A percentile compares a stretch with the other conserved stretches of the same genome.
phyloP scores from a whole-genome alignment of 2,329 filamentous ascomycete species.

The Sporothrix luriei region DNA sequence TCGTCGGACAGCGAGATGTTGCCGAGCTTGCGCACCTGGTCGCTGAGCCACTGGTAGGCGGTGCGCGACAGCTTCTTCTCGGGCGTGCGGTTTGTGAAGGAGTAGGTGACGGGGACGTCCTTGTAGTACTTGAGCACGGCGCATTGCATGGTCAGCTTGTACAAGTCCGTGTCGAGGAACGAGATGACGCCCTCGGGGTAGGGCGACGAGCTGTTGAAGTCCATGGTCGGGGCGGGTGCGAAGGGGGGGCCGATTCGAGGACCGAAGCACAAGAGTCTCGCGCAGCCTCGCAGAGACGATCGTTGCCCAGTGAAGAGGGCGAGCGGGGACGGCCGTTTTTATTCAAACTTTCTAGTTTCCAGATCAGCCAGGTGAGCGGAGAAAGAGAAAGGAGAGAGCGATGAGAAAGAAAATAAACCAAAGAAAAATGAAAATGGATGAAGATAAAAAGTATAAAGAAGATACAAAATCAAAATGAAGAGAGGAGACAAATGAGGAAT shows the following conservation, averaged over 20 bases:
- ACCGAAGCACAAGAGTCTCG: background rate
- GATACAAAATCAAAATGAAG: background rate
- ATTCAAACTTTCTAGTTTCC: background rate
- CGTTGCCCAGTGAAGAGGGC: background rate
- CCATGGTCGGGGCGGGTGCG: slow-evolving; percentile 51
- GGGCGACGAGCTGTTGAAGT: slow-evolving; percentile 66
- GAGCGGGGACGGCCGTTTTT: background rate
- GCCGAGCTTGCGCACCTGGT: slow-evolving; percentile 81
- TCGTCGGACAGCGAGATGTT: slow-evolving; percentile 77
- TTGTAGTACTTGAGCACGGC: slow-evolving; percentile 92
- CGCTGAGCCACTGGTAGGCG: slow-evolving; percentile 81
- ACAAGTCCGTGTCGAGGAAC: slow-evolving; percentile 80
- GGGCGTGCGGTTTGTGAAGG: slow-evolving; percentile 92
- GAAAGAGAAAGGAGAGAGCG: background rate
- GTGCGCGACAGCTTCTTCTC: slow-evolving; percentile 85
- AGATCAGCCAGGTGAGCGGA: slow-evolving; percentile 5
- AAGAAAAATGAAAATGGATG: background rate
- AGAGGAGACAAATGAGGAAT: slow-evolving; percentile 15
- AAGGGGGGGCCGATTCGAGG: background rate
- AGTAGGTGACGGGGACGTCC: slow-evolving; percentile 79
- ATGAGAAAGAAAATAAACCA: background rate
- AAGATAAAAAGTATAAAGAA: background rate
- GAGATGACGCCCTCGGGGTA: slow-evolving; percentile 78
- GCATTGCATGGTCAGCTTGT: slow-evolving; percentile 99
- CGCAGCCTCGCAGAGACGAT: background rate